These are phyloP conservation scores for Talaromyces trachyspermus DNA, from an alignment of 495 filamentous ascomycete genomes.

Conservation along the genomic window DNA sequence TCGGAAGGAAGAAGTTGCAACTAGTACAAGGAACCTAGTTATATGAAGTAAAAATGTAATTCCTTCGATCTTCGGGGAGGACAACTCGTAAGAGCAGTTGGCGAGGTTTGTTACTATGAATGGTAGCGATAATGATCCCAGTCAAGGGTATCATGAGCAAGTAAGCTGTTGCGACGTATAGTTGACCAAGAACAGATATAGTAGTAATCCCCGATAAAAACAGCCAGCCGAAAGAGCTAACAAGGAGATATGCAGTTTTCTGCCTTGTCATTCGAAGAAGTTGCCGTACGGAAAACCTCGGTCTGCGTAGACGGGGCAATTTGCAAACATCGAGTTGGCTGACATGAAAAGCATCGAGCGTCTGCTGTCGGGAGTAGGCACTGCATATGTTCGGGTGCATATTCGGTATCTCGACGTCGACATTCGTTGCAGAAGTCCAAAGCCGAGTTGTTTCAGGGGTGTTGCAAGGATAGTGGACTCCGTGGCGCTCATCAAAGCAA, in stretches of 20 bases:
- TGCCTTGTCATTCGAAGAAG: not conserved
- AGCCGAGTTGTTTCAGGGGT: constrained; percentile 3
- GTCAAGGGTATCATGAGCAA: constrained; percentile 4
- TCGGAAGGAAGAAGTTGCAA: too few relatives aligned
- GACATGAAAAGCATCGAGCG: not conserved
- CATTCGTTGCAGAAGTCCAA: not conserved
- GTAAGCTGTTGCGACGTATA: constrained; percentile 4
- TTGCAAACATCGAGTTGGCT: not conserved
- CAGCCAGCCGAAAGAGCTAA: not conserved
- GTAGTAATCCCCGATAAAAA: not conserved
- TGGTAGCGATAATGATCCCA: not conserved
- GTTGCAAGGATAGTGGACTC: constrained; percentile 2
- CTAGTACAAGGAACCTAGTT: too few relatives aligned
- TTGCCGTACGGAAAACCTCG: not conserved
- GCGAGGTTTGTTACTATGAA: constrained; percentile 3
- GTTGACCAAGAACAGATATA: not conserved
- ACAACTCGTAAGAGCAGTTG: not conserved
- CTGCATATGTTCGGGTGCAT: not conserved
- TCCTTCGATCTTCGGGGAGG: not conserved
- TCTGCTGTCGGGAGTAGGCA: not conserved
- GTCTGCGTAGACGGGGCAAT: not conserved
- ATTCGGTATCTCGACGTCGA: not conserved
- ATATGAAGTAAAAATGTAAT: too few relatives aligned
- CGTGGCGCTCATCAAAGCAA: constrained; percentile 5
- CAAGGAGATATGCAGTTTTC: not conserved